Conservation (phyloP, 768 basidiomycete genomes). For the Boletales sp. region DNA sequence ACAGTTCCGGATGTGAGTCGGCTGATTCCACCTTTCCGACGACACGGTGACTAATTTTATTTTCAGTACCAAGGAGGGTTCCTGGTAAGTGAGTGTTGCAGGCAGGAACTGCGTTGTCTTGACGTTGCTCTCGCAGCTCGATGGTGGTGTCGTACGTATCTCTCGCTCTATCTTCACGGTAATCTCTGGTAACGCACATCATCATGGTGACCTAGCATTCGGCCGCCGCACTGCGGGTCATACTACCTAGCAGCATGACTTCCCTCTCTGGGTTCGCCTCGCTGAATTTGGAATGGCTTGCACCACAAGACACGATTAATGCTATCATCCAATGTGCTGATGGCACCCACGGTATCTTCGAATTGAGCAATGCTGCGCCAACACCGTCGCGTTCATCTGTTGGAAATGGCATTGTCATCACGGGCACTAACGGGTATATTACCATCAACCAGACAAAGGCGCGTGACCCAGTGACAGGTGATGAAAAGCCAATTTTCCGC, state of each 20-base stretch:
- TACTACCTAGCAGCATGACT: conserved; percentile 50
- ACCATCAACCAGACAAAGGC: conserved; percentile 36
- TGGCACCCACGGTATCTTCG: conserved; percentile 56
- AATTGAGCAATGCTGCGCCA: conserved; percentile 63
- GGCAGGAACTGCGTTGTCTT: not conserved
- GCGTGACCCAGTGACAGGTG: conserved; percentile 22
- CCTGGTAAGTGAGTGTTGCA: conserved; percentile 48
- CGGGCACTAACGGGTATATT: conserved; percentile 63
- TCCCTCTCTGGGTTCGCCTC: conserved; percentile 63
- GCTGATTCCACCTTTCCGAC: not conserved
- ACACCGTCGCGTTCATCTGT: conserved; percentile 34
- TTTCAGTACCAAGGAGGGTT: conserved; percentile 77
- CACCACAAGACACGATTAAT: conserved; percentile 78
- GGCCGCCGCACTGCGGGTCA: conserved; percentile 56
- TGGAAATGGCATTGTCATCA: conserved; percentile 41
- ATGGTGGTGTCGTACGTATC: conserved; percentile 69
- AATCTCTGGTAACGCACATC: not conserved
- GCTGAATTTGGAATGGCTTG: conserved; percentile 66
- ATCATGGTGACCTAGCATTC: conserved; percentile 49
- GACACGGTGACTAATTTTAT: too few species aligned
- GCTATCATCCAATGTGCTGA: conserved; percentile 44
- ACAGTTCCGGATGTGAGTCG: conserved; percentile 70
- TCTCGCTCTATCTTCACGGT: not conserved
- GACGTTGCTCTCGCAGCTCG: conserved; percentile 44
- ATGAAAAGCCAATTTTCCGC: conserved; percentile 29